Evolutionary conservation across 1,139 yeast species (phyloP), one percentile per base, ranked within the genome.

Genomic region (Tardiomyces depauwii): DNA sequence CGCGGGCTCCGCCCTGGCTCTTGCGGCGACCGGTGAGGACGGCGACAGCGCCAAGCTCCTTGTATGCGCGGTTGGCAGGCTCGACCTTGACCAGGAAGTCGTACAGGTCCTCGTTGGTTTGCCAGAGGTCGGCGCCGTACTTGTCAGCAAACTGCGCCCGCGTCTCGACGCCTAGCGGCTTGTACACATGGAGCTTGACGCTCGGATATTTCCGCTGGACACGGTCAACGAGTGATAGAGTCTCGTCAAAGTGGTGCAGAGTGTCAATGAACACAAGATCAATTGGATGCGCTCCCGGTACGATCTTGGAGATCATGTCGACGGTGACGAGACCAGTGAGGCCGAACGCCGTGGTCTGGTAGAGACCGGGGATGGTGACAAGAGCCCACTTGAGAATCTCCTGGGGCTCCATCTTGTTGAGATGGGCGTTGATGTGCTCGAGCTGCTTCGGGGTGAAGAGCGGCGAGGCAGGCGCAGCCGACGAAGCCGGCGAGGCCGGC

Each of bases 311-410:
- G 40, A 89, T 67, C 75, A 89, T 83, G 62, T 89, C 96, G 33
- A 86, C 71, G 13, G 91, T 88, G 21, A 83, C 95, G 49, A 89
- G 67, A 0, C 98, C 98, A 0, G 96, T 85, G 40, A 91, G 72
- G 0, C 98, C 98, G 65, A 89, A 87, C 1, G 97, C 97, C 0
- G 97, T 87, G 2, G 96, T 88, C 64, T 91, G 98, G 60, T 65
- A 88, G 32, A 91, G 70, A 36, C 78, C 73, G 4, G 96, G 96
- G 57, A 89, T 80, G 0, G 95, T 86, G 25, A 75, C 64, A 25
- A 83, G 68, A 0, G 96, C 78, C 97, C 97, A 91, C 58, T 72
- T 70, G 40, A 89, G 69, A 50, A 89, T 78, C 49, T 87, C 87
- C 54, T 78, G 76, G 0, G 97, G 87, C 1, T 78, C 56, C 32